phyloP scores from a whole-genome alignment of 495 filamentous ascomycete species.

The Annulohypoxylon stygium region DNA sequence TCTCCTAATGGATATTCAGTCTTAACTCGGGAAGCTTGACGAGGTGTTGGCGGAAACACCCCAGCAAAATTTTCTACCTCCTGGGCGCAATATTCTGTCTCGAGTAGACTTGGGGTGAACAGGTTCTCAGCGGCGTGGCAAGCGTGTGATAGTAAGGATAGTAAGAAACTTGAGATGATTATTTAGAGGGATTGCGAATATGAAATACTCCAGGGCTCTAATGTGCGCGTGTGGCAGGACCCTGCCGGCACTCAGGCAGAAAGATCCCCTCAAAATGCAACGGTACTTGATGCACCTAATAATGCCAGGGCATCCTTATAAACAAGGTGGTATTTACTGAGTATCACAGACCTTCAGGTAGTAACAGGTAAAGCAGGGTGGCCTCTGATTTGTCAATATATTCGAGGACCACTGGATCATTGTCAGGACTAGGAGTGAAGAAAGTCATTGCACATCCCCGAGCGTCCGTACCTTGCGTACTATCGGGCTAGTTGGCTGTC shows the following conservation, averaged over 20 bases:
- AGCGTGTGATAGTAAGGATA: neutral
- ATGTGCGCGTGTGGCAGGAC: conserved; percentile 1
- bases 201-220: conserved; percentile 1
- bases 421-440: conserved; percentile 34
- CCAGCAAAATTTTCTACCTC: neutral
- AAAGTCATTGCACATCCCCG: conserved; percentile 28
- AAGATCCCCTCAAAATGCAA: conserved; percentile 39
- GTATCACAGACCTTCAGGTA: conserved; percentile 34
- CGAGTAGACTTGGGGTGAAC: conserved; percentile 16
- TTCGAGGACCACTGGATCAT: conserved; percentile 35
- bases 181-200: conserved; percentile 16
- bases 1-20: neutral
- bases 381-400: conserved; percentile 34
- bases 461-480: conserved; percentile 20
- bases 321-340: conserved; percentile 19
- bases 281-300: conserved; percentile 28
- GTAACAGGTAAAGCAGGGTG: neutral
- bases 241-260: conserved; percentile 36
- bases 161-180: conserved; percentile 21
- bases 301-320: conserved; percentile 24
- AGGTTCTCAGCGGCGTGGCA: neutral
- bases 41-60: conserved; percentile 6
- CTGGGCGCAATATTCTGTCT: conserved; percentile 10
- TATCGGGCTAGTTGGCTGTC: neutral
- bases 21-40: neutral